phyloP scores from a whole-genome alignment of 805 yeast species.

The Teunomyces pallodes region DNA sequence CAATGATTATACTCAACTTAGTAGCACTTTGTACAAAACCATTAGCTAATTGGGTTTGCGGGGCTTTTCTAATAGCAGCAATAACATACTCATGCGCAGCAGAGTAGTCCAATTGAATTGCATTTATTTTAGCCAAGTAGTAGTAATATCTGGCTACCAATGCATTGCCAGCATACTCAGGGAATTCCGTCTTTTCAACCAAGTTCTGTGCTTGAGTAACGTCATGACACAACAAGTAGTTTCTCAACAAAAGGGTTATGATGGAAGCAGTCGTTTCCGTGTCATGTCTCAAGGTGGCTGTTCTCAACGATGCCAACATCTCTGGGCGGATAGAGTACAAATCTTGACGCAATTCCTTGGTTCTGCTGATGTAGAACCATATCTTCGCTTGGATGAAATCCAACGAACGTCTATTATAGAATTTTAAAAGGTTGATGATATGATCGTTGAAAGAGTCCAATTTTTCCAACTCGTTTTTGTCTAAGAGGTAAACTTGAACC shows the following conservation, averaged over 20 bases:
- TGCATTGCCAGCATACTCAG: constrained; percentile 79
- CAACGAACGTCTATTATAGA: constrained; percentile 75
- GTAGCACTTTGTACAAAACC: constrained; percentile 91
- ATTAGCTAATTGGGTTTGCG: constrained; percentile 77
- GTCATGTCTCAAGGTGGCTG: constrained; percentile 90
- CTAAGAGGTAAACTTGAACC: constrained; percentile 73
- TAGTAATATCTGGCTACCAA: constrained; percentile 89
- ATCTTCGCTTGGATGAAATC: constrained; percentile 86
- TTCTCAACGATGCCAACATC: constrained; percentile 72
- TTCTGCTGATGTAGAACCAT: constrained; percentile 87
- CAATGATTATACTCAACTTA: constrained; percentile 83
- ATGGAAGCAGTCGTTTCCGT: constrained; percentile 86
- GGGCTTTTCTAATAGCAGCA: constrained; percentile 95
- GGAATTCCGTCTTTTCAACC: constrained; percentile 86
- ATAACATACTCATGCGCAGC: constrained; percentile 86
- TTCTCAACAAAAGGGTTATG: constrained; percentile 81
- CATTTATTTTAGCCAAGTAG: constrained; percentile 85
- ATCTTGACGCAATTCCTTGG: constrained; percentile 61
- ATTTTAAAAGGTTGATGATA: constrained; percentile 52
- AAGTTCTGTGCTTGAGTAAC: constrained; percentile 85
- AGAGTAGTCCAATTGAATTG: constrained; percentile 90
- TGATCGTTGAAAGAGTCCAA: constrained; percentile 53
- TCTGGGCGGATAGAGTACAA: constrained; percentile 62
- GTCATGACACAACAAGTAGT: constrained; percentile 74
- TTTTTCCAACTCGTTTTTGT: constrained; percentile 48